phyloP scores from a whole-genome alignment of 805 yeast species.

The Diddensiella caesifluorescens region DNA sequence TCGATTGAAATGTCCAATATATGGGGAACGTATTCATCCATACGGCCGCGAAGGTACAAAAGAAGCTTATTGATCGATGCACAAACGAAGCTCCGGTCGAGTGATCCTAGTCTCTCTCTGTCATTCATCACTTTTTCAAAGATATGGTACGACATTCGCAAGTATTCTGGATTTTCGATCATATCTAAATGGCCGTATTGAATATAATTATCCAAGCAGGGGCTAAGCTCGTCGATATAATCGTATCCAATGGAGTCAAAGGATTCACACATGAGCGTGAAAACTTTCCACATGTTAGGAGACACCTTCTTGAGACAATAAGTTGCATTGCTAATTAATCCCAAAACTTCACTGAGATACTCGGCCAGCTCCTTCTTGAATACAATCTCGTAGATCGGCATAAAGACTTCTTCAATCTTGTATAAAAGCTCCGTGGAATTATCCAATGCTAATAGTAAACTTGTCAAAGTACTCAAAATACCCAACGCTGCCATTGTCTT shows the following conservation, averaged over 20 bases:
- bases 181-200: conserved; percentile 52
- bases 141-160: conserved; percentile 47
- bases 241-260: conserved; percentile 46
- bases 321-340: conserved; percentile 64
- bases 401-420: conserved; percentile 58
- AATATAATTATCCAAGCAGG: conserved; percentile 69
- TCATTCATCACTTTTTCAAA: conserved; percentile 34
- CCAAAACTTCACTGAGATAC: conserved; percentile 71
- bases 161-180: conserved; percentile 42
- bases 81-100: conserved; percentile 54
- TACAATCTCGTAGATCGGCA: conserved; percentile 65
- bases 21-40: conserved; percentile 42
- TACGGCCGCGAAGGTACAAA: conserved; percentile 48
- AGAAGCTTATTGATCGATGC: conserved; percentile 62
- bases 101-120: conserved; percentile 48
- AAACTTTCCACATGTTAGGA: conserved; percentile 69
- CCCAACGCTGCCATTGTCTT: conserved; percentile 82
- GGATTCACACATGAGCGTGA: conserved; percentile 43
- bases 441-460: conserved; percentile 78
- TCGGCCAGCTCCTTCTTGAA: conserved; percentile 62
- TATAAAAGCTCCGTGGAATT: conserved; percentile 63
- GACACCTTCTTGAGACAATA: conserved; percentile 56
- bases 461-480: conserved; percentile 71
- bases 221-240: conserved; percentile 66
- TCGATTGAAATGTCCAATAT: conserved; percentile 43